phyloP scores from a whole-genome alignment of 2,329 filamentous ascomycete species.

The Penicillium brasilianum region DNA sequence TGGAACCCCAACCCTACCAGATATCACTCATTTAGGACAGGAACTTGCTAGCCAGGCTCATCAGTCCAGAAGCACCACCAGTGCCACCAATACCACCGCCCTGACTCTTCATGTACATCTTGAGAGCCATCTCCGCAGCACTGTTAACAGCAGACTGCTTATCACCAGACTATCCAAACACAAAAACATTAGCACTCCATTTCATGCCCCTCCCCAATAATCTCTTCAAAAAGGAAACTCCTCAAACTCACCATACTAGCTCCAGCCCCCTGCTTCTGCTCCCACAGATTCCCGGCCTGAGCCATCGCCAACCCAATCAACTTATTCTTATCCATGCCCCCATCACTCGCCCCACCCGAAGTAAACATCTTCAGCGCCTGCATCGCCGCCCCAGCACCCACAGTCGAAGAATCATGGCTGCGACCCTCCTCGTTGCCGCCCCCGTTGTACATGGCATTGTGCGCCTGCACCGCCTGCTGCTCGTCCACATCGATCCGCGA shows the following conservation, averaged over 20 bases:
- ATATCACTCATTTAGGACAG: constrained; percentile 34
- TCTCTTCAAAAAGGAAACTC: too few relatives aligned
- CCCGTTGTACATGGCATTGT: constrained; percentile 73
- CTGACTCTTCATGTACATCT: constrained; percentile 87
- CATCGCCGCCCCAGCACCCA: constrained; percentile 53
- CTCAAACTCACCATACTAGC: constrained; percentile 54
- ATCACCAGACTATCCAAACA: constrained; percentile 56
- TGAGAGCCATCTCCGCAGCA: constrained; percentile 84
- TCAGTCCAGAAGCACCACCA: constrained; percentile 57
- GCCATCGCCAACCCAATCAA: constrained; percentile 87
- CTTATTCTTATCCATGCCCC: constrained; percentile 69
- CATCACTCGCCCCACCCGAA: constrained; percentile 51
- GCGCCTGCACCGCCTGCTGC: constrained; percentile 70
- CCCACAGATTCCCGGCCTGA: constrained; percentile 79
- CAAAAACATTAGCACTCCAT: constrained; percentile 14
- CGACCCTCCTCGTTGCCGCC: constrained; percentile 32
- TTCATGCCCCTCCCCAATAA: not conserved
- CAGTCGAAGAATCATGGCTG: constrained; percentile 52
- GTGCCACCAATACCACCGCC: constrained; percentile 55
- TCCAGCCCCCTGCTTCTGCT: constrained; percentile 62
- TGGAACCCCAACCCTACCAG: not conserved
- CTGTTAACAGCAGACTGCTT: constrained; percentile 81
- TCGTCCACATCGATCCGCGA: constrained; percentile 64
- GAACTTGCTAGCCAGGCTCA: constrained; percentile 67
- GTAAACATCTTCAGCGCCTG: constrained; percentile 78